phyloP scores from a whole-genome alignment of 352 stramenopile genomes.

The Pythium periplocum region DNA sequence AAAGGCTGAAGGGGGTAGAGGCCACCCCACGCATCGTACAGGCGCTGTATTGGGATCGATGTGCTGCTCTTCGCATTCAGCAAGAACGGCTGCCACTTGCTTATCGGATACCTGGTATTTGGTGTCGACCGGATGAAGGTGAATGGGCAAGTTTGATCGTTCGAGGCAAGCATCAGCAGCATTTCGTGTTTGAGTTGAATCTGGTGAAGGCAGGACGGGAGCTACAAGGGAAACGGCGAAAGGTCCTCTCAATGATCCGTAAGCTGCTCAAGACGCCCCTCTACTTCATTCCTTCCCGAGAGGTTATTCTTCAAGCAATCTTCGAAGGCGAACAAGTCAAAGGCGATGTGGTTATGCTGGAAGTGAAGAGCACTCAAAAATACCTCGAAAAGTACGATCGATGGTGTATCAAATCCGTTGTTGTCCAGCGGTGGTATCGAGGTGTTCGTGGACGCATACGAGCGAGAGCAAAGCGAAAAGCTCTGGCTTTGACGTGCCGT shows the following conservation, averaged over 20 bases:
- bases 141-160: conserved; percentile 65
- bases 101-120: conserved; percentile 46
- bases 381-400: conserved; percentile 59
- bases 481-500: conserved; percentile 23
- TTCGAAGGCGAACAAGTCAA: conserved; percentile 45
- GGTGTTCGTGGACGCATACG: conserved; percentile 31
- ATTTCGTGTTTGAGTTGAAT: conserved; percentile 66
- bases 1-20: not conserved
- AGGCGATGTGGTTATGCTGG: conserved; percentile 67
- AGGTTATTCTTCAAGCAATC: conserved; percentile 44
- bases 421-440: conserved; percentile 63
- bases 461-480: conserved; percentile 20
- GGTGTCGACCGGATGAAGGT: conserved; percentile 65
- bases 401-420: conserved; percentile 37
- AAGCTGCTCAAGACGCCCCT: conserved; percentile 49
- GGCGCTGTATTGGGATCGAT: conserved; percentile 82
- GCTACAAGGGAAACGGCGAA: conserved; percentile 37
- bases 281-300: conserved; percentile 45
- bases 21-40: conserved; percentile 30
- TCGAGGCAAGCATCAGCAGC: conserved; percentile 51
- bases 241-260: conserved; percentile 43
- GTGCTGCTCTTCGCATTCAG: conserved; percentile 53
- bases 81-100: conserved; percentile 41
- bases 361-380: conserved; percentile 52
- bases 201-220: conserved; percentile 50